Base-by-base conservation (phyloP, 768 basidiomycete species). In the Gloeopeniophorella convolvens region DNA sequence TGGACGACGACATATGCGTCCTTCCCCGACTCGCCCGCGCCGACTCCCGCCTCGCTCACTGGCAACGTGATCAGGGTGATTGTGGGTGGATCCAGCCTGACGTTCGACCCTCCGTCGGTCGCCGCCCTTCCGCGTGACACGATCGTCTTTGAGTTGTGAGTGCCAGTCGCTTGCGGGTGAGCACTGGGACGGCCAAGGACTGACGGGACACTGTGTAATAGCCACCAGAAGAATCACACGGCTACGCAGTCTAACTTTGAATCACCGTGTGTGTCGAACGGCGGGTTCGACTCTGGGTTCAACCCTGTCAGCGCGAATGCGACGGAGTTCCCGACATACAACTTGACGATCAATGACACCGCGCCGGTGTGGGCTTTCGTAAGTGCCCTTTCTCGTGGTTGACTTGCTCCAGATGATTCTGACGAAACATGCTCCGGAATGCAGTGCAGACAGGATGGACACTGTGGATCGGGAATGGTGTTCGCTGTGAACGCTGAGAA, bases 161-260 rank as follows among this genome's bases (percentile, higher is more conserved):
- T 62, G 3, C 23, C 21, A n/a, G n/a, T n/a, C n/a, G n/a, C n/a
- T n/a, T n/a, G n/a, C n/a, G n/a, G n/a, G n/a, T n/a, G n/a, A n/a
- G n/a, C n/a, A n/a, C n/a, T n/a, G n/a, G n/a, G n/a, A n/a, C n/a
- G n/a, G n/a, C n/a, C n/a, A n/a, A n/a, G n/a, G n/a, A n/a, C n/a
- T n/a, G n/a, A n/a, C n/a, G n/a, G n/a, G 23, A 39, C 13, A 5
- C 16, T 28, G 23, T 28, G 20, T 28, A 37, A n/a, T 55, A 79
- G 78, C 75, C 75, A 75, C 47, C 70, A 73, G 62, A 83, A 82
- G 74, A 85, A 83, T 66, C 82, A 83, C 68, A 76, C 77, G 6
- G 79, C 80, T 20, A 80, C 79, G 18, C 79, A 83, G 64, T 77
- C 78, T 9, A 69, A 76, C 3, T 83, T 85, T 63, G 74, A 69